Conservation (phyloP, 345 rosid genomes). For the sweet orange (Citrus sinensis) region DVS_A1.0 CM039166.1:4921001-4921500, state of each 20-base stretch:
- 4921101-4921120: too few species aligned
- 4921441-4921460: background rate
- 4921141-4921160: background rate
- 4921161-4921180: background rate
- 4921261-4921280: background rate
- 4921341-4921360: background rate
- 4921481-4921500: background rate
- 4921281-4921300: background rate
- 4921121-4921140: background rate
- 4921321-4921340: background rate
- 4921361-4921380: background rate
- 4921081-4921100: background rate
- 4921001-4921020: background rate
- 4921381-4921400: background rate
- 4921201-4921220: background rate
- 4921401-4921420: background rate
- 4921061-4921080: background rate
- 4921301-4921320: background rate
- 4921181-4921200: background rate
- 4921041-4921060: too few species aligned
- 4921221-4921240: background rate
- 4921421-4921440: background rate
- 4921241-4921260: background rate
- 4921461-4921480: background rate
- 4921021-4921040: too few species aligned